Percentiles rank a stretch among this genome's conserved stretches.
These are phyloP conservation scores for Lathyrus aphaca DNA, from an alignment of 306 rosid genomes.

Conservation along the genomic window DNA sequence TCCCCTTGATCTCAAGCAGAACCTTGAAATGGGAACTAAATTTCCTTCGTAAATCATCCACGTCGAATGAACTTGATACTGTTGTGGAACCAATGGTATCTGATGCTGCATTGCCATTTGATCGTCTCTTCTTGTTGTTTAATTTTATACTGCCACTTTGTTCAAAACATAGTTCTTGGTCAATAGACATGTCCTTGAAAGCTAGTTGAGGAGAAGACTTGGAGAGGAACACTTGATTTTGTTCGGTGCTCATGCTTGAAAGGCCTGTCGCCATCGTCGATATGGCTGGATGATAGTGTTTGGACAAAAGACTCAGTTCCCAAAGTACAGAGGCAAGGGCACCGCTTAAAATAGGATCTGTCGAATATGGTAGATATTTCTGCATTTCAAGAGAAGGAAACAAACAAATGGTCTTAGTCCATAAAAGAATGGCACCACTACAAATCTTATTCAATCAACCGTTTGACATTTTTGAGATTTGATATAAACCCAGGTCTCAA, in stretches of 20 bases:
- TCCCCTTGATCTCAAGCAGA: conserved; percentile 76
- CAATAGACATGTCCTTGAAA: conserved; percentile 67
- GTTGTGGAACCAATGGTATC: conserved; percentile 36
- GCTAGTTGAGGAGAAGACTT: conserved; percentile 75
- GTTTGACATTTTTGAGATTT: not conserved
- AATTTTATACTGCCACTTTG: conserved; percentile 45
- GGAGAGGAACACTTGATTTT: conserved; percentile 66
- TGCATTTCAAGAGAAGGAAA: conserved; percentile 45
- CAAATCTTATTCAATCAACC: conserved; percentile 8
- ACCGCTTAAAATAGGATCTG: conserved; percentile 92
- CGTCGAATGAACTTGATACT: conserved; percentile 45
- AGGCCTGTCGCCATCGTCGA: conserved; percentile 68
- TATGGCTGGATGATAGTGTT: conserved; percentile 79
- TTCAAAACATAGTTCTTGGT: conserved; percentile 56
- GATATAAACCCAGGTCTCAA: not conserved
- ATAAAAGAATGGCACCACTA: too few species aligned
- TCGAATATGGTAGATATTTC: conserved; percentile 83
- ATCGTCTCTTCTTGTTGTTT: conserved; percentile 58
- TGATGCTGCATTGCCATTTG: conserved; percentile 41
- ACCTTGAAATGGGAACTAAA: conserved; percentile 66
- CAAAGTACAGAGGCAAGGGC: conserved; percentile 96
- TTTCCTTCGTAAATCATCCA: conserved; percentile 59
- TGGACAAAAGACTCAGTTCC: conserved; percentile 84
- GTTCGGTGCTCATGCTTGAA: conserved; percentile 58
- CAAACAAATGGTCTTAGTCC: not conserved